phyloP scores from a whole-genome alignment of 2,329 filamentous ascomycete species.

The Thermomyces lanuginosus region DNA sequence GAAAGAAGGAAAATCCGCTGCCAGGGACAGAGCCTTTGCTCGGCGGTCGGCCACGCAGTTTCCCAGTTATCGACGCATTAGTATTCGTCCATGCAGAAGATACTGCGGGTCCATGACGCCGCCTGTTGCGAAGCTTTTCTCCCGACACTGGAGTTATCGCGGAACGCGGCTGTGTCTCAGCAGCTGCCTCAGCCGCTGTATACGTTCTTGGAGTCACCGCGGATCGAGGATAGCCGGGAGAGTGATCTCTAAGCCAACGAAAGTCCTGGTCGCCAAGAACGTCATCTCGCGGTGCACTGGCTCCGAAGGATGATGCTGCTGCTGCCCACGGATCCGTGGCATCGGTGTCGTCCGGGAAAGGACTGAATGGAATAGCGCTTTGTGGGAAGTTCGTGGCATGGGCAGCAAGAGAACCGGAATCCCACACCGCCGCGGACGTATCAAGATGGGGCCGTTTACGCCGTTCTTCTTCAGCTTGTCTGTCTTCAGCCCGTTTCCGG shows the following conservation, averaged over 20 bases:
- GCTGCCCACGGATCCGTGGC: conserved; percentile 24
- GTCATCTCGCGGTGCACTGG: conserved; percentile 18
- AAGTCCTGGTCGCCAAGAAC: conserved; percentile 18
- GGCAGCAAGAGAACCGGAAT: conserved; percentile 24
- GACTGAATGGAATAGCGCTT: conserved; percentile 36
- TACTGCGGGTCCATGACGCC: conserved; percentile 68
- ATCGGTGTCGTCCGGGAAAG: conserved; percentile 40
- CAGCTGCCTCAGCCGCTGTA: conserved; percentile 17
- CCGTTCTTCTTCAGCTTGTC: conserved; percentile 41
- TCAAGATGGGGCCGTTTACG: conserved; percentile 48
- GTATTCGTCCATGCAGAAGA: conserved; percentile 76
- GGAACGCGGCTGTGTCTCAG: conserved; percentile 46
- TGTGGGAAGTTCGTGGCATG: conserved; percentile 34
- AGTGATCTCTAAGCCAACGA: conserved; percentile 37
- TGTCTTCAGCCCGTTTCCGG: conserved; percentile 44
- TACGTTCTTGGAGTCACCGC: conserved; percentile 48
- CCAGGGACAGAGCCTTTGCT: conserved; percentile 51
- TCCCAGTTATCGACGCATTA: conserved; percentile 46
- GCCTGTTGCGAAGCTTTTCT: conserved; percentile 28
- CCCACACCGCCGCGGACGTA: conserved; percentile 32
- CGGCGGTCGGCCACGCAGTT: conserved; percentile 63
- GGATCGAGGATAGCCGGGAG: conserved; percentile 60
- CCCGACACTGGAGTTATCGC: conserved; percentile 48
- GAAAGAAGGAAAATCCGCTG: conserved; percentile 53
- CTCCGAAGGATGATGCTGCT: conserved; percentile 26